Percentiles rank a stretch among this genome's conserved stretches.
These are phyloP conservation scores for Eruca vesicaria DNA, from an alignment of 441 rosid species.

Conservation along the genomic window DNA sequence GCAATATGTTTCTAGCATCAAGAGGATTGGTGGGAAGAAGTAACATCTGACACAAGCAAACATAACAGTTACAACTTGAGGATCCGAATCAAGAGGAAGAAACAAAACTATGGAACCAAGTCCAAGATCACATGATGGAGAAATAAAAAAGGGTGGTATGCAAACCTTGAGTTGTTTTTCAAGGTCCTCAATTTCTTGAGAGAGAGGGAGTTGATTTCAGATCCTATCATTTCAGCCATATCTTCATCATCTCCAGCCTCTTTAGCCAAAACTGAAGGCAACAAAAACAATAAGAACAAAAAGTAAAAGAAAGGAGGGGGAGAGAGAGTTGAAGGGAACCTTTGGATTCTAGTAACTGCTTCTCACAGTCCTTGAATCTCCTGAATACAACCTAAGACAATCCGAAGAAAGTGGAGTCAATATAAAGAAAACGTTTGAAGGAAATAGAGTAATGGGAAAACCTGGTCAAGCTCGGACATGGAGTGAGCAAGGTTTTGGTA, in stretches of 20 bases:
- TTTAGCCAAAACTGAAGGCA: slow-evolving; percentile 63
- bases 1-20: slow-evolving; percentile 93
- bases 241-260: slow-evolving; percentile 79
- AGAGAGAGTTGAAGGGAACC: slow-evolving; percentile 39
- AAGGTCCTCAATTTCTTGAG: slow-evolving; percentile 59
- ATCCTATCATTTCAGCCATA: slow-evolving; percentile 91
- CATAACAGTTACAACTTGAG: slow-evolving; percentile 8
- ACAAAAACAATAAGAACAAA: slow-evolving; percentile 15
- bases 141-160: slow-evolving; percentile 5
- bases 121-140: background rate
- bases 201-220: slow-evolving; percentile 67
- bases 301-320: background rate
- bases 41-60: slow-evolving; percentile 47
- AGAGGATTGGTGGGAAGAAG: slow-evolving; percentile 93
- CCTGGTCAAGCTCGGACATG: slow-evolving; percentile 79
- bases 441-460: too few species aligned
- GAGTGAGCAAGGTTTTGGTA: slow-evolving; percentile 91
- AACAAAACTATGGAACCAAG: background rate
- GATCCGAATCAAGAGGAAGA: background rate
- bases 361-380: slow-evolving; percentile 81
- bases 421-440: background rate
- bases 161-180: slow-evolving; percentile 86
- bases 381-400: slow-evolving; percentile 54
- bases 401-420: slow-evolving; percentile 3
- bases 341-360: slow-evolving; percentile 72